Evolutionary conservation across 371 early-diverging fungal species (phyloP), one percentile per base, ranked within the genome.

Genomic region (Umbelopsis sp.): DNA sequence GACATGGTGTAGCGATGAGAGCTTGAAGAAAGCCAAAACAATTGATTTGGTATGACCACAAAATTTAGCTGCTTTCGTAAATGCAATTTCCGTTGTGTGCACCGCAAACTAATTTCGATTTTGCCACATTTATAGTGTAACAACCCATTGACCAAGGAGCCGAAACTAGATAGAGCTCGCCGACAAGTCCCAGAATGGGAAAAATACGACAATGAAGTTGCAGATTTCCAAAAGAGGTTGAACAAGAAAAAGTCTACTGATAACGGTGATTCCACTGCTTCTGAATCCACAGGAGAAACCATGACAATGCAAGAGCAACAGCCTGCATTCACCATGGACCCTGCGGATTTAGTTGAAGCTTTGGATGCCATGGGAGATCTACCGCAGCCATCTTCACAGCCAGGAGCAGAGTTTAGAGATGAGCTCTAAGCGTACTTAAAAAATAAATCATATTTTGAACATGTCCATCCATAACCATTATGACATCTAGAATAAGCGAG

Each of bases 141-240:
- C 76, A 97, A 98, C 79, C 98, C 98, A 0, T 79, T 96, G 79
- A 97, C 97, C 29, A 97, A 96, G 75, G 98, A 98, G 68, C 96
- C 97, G 8, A 98, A 98, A 78, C 83, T 98, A 10, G 94, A 96
- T 72, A 89, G 97, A 2, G 98, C 98, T 9, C 85, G 90, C 38
- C 85, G 98, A 3, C 90, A 95, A 76, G 78, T 98, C 32, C 96
- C 96, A 48, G 98, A 98, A 79, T 98, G 98, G 98, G 91, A 88
- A 45, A 83, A 65, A 16, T 91, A 89, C 73, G 94, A 94, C 68
- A 71, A 83, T 38, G 85, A 87, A 74, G 84, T 91, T 1, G 86
- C 90, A 45, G 68, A 69, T n/a, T 76, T 87, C 32, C 78, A 78
- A 50, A 72, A 74, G 44, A 63, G 62, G 12, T 35, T 57, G 29